Evolutionary conservation across 2,329 filamentous ascomycete species (phyloP), one percentile per base, ranked within the genome.

Genomic region (Stylonectria norvegica): DNA sequence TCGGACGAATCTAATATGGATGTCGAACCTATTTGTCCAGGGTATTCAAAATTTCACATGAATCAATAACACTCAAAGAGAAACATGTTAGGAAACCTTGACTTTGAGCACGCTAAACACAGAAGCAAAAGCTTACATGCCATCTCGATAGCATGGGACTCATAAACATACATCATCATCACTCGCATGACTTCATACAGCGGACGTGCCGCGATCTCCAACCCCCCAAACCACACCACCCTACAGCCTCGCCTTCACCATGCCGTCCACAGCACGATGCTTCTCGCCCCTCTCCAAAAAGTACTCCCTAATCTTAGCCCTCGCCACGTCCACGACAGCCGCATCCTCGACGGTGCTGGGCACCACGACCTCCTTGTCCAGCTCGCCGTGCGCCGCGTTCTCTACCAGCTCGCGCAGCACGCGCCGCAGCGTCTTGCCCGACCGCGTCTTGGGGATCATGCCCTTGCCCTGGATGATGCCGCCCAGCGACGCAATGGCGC

Each of bases 401-500:
- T 96, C 90, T 12, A 95, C 68, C 50, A 96, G 67, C 66, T 95
- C 87, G 20, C 87, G 75, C 61, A 96, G 66, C 20, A 95, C 88
- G 17, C 90, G 73, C 4, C 90, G 74, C 43, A 96, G 65, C 4
- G 89, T 95, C 75, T 96, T 97, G 19, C 91, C 91, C n/a, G 84
- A 89, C 19, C 90, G 70, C 12, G 91, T 96, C 70, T 90, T 90
- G 5, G 91, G 90, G 37, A 96, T 95, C 75, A 95, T 90, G 12
- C 83, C 83, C 50, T 81, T 81, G 27, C 87, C 87, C 49, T 89
- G 86, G 37, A 95, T 85, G 57, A 95, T 85, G 2, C 90, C 90
- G 7, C 89, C 89, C 0, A 97, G 73, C 2, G 80, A 79, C 2
- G 91, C 90, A 48, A 97, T 95, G 16, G 86, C 81, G 5, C 90